phyloP scores from a whole-genome alignment of 2,329 filamentous ascomycete genomes.

The Cyphellophora europaea region DNA sequence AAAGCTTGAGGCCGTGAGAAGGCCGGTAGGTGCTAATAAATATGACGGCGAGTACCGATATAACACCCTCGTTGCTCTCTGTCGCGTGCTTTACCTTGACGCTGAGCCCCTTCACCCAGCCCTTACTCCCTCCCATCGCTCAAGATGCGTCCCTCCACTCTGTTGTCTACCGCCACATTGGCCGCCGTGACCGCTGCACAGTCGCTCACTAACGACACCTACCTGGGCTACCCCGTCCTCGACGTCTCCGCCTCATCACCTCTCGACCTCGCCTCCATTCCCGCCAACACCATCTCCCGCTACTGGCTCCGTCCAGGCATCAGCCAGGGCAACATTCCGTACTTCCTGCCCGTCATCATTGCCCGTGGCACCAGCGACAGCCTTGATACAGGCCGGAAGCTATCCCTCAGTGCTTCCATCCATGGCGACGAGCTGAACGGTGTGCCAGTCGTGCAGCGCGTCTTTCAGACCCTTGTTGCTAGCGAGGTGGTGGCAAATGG shows the following conservation, averaged over 20 bases:
- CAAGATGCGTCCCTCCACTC: no score
- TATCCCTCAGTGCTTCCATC: conserved; percentile 5
- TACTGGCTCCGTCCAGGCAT: conserved; percentile 5
- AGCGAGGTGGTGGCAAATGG: conserved; percentile 1
- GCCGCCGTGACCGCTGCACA: background rate
- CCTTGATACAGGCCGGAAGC: conserved; percentile 3
- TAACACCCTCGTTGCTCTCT: no score
- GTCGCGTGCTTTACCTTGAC: no score
- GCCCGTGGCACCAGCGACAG: conserved; percentile 4
- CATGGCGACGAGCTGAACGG: conserved; percentile 8
- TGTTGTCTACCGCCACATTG: no score
- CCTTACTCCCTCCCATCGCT: no score
- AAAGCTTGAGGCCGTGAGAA: no score
- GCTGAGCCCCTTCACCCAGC: no score
- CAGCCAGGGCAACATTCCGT: conserved; percentile 5
- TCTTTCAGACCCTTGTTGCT: conserved; percentile 3
- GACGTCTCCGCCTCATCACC: background rate
- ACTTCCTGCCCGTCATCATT: conserved; percentile 6
- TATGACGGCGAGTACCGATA: no score
- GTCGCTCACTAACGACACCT: conserved; percentile 3
- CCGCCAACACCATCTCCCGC: conserved; percentile 5
- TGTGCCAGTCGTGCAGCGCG: conserved; percentile 6
- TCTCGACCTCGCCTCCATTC: conserved; percentile 5
- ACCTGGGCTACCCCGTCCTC: conserved; percentile 6
- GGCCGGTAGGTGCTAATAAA: no score